Evolutionary conservation across 2,329 filamentous ascomycete genomes (phyloP).

Genomic region (Parascedosporium putredinis): DNA sequence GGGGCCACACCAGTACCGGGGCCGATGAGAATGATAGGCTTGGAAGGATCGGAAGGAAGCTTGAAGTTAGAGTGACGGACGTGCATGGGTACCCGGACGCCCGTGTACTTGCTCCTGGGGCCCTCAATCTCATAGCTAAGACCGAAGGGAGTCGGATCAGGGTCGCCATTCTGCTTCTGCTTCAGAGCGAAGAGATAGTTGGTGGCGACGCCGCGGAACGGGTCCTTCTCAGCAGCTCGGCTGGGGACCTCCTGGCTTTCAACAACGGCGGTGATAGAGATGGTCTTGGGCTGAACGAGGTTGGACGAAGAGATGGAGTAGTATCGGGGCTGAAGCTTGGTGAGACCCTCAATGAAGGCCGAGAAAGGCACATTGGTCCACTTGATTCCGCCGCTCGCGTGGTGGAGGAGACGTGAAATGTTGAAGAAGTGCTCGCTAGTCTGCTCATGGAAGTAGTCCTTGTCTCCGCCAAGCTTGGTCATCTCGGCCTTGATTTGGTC

Average conservation of each 20-base stretch:
- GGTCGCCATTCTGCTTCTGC: slow-evolving; percentile 89
- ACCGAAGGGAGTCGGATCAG: slow-evolving; percentile 70
- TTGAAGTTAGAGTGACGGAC: slow-evolving; percentile 99
- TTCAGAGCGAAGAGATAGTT: slow-evolving; percentile 94
- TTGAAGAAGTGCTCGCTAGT: slow-evolving; percentile 75
- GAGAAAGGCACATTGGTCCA: slow-evolving; percentile 90
- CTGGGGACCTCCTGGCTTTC: slow-evolving; percentile 72
- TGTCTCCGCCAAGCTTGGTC: slow-evolving; percentile 79
- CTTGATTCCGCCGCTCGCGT: slow-evolving; percentile 58
- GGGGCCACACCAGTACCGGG: slow-evolving; percentile 94
- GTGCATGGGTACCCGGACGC: slow-evolving; percentile 88
- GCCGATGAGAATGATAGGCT: slow-evolving; percentile 91
- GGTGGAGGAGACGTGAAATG: slow-evolving; percentile 73
- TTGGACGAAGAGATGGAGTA: slow-evolving; percentile 99
- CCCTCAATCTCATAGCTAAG: slow-evolving; percentile 79
- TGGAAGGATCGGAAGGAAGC: slow-evolving; percentile 85
- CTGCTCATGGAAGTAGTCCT: slow-evolving; percentile 88
- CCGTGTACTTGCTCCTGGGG: slow-evolving; percentile 93
- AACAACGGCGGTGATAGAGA: slow-evolving; percentile 90
- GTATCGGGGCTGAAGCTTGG: slow-evolving; percentile 94
- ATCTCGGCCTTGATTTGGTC: slow-evolving; percentile 81
- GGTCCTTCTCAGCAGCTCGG: slow-evolving; percentile 49
- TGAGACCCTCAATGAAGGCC: slow-evolving; percentile 82
- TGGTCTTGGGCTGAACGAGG: slow-evolving; percentile 83
- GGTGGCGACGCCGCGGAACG: slow-evolving; percentile 87